phyloP scores from a whole-genome alignment of 1,139 yeast genomes.

The Saccharomycopsis hybrid region DNA sequence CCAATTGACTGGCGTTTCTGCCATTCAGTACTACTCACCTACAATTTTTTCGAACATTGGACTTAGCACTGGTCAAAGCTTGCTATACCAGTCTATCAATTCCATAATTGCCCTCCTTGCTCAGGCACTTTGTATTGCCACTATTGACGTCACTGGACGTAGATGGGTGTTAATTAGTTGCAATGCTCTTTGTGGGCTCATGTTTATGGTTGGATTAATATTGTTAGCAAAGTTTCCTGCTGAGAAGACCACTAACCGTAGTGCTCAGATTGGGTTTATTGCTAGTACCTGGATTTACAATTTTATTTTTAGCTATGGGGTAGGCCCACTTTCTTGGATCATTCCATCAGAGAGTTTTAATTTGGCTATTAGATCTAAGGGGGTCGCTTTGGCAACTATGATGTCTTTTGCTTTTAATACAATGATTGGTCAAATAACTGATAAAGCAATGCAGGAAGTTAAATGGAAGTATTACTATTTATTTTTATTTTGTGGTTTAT shows the following conservation, averaged over 20 bases:
- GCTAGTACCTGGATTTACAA: constrained; percentile 27
- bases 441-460: constrained; percentile 22
- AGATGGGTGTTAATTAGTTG: constrained; percentile 22
- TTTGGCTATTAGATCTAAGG: constrained; percentile 22
- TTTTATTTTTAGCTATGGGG: constrained; percentile 23
- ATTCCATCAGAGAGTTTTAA: constrained; percentile 23
- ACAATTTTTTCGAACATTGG: constrained; percentile 21
- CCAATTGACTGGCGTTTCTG: constrained; percentile 24
- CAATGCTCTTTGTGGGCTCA: constrained; percentile 17
- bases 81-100: constrained; percentile 25
- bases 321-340: constrained; percentile 24
- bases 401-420: constrained; percentile 25
- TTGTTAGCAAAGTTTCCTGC: constrained; percentile 26
- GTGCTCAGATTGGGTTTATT: constrained; percentile 26
- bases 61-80: constrained; percentile 23
- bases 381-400: constrained; percentile 24
- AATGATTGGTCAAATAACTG: constrained; percentile 27
- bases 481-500: constrained; percentile 28
- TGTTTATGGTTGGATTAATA: constrained; percentile 23
- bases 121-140: constrained; percentile 21
- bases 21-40: constrained; percentile 21
- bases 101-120: constrained; percentile 25
- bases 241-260: constrained; percentile 19
- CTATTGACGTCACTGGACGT: constrained; percentile 24
- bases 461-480: constrained; percentile 23